Base-by-base conservation (phyloP, 495 filamentous ascomycete species). In the Corynascus novoguineensis region DNA sequence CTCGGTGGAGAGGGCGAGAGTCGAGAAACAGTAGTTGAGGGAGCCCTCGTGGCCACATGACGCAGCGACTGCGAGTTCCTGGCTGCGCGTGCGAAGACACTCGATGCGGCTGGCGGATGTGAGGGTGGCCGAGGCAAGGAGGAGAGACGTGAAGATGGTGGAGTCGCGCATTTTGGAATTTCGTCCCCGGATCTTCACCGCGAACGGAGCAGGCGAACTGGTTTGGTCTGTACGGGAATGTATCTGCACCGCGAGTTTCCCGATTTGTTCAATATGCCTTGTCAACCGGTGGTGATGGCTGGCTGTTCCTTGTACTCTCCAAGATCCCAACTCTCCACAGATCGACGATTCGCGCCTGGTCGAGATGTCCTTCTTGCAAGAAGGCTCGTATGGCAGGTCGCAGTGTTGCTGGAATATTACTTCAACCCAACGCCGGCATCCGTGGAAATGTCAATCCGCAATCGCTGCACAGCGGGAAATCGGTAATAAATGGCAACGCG, bases 21-120 rank as follows among this genome's bases (percentile, higher is more conserved):
- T 51, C 11, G 66, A 66, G 63, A 76, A 68, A 52, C 73, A 76
- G 62, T 68, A 50, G 49, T 61, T 58, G 25, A 76, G 60, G 4
- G 67, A 63, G 38, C 60, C 65, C 21, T 53, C 48, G 60, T 76
- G 59, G 22, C 73, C 74, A 59, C 74, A 78, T 11, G 64, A 61
- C 0, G 73, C 65, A 24, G 60, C 55, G 9, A 25, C 27, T 34
- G 71, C 65, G 40, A 76, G 63, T 25, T 69, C 59, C 8, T 24
- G 41, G 51, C 71, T 66, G 49, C 64, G 57, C 38, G 60, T 28
- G 31, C 59, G 65, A 19, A 78, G 56, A 53, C 73, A 76, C 60
- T 64, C 59, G 3, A 64, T 59, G 35, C 60, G 53, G 54, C 53
- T 60, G 22, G 54, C 46, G 41, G 57, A 37, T 2, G 58, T 28